phyloP scores from a whole-genome alignment of 2,329 filamentous ascomycete species.

The Aspergillus fischeri region DNA sequence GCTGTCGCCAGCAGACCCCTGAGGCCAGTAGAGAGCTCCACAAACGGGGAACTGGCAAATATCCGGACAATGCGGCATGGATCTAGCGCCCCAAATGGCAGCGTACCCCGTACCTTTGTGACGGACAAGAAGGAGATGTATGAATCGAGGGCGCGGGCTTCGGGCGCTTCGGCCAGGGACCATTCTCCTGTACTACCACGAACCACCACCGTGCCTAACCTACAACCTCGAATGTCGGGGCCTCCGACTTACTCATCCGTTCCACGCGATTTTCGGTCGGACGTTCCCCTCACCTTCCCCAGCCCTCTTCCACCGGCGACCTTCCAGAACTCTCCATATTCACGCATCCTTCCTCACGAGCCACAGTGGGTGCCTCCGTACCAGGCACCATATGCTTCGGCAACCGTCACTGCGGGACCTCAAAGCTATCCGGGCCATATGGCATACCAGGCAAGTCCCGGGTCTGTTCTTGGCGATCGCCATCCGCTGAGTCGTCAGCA shows the following conservation, averaged over 20 bases:
- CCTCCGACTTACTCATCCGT: slow-evolving; percentile 33
- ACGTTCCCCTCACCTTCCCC: slow-evolving; percentile 33
- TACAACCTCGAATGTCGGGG: slow-evolving; percentile 33
- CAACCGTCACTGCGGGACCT: slow-evolving; percentile 29
- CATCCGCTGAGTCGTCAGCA: slow-evolving; percentile 13
- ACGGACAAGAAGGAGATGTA: slow-evolving; percentile 37
- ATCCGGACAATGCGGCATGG: slow-evolving; percentile 18
- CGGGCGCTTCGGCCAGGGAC: slow-evolving; percentile 36
- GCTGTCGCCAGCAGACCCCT: slow-evolving; percentile 10
- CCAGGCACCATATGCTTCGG: slow-evolving; percentile 27
- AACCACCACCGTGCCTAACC: slow-evolving; percentile 38
- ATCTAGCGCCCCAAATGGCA: slow-evolving; percentile 9
- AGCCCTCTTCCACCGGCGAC: slow-evolving; percentile 35
- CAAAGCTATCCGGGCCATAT: slow-evolving; percentile 16
- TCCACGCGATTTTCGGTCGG: slow-evolving; percentile 27
- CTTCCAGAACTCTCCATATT: slow-evolving; percentile 28
- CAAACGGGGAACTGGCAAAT: slow-evolving; percentile 8
- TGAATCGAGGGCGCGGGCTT: slow-evolving; percentile 45
- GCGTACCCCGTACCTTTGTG: slow-evolving; percentile 31
- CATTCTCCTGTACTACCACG: slow-evolving; percentile 42
- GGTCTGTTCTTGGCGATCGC: slow-evolving; percentile 16
- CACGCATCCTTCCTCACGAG: slow-evolving; percentile 48
- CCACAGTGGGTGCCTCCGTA: slow-evolving; percentile 42
- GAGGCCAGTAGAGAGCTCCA: slow-evolving; percentile 20
- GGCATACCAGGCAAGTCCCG: slow-evolving; percentile 21